phyloP scores from a whole-genome alignment of 768 basidiomycete species.

The Hortiboletus flavorubellus region DNA sequence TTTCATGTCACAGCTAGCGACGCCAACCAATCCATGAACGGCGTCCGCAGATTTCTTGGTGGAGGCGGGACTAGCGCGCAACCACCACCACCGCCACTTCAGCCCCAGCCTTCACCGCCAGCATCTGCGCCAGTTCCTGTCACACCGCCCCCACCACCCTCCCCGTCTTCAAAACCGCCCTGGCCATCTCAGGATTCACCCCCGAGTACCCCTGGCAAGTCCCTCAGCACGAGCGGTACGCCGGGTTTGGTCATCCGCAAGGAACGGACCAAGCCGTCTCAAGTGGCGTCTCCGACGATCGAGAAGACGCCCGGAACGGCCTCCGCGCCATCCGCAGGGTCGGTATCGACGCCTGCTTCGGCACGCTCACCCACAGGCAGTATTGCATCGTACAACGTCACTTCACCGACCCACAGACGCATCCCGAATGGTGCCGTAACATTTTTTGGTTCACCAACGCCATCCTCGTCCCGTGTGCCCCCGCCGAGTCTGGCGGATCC shows the following conservation, averaged over 20 bases:
- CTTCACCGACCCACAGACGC: conserved; percentile 19
- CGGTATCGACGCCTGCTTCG: conserved; percentile 21
- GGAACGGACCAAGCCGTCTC: conserved; percentile 38
- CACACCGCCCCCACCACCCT: conserved; percentile 26
- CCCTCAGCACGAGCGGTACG: conserved; percentile 16
- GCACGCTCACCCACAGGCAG: conserved; percentile 25
- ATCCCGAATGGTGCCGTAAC: conserved; percentile 10
- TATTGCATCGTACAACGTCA: conserved; percentile 20
- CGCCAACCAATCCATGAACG: conserved; percentile 51
- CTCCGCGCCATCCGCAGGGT: conserved; percentile 25
- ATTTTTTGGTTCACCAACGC: conserved; percentile 33
- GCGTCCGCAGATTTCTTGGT: conserved; percentile 63
- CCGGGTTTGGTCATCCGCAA: conserved; percentile 49
- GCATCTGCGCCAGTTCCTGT: conserved; percentile 6
- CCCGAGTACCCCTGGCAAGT: conserved; percentile 26
- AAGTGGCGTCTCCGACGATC: conserved; percentile 19
- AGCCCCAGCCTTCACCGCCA: conserved; percentile 11
- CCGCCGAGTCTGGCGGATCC: conserved; percentile 32
- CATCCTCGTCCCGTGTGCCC: conserved; percentile 38
- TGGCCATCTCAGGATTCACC: conserved; percentile 45
- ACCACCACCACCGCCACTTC: conserved; percentile 19
- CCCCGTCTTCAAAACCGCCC: conserved; percentile 36
- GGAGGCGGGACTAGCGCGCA: conserved; percentile 39
- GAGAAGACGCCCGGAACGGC: conserved; percentile 26
- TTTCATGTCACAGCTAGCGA: conserved; percentile 21